These are phyloP conservation scores for Yamadazyma aaseri DNA, from an alignment of 1,139 yeast species.

Conservation along the genomic window DNA sequence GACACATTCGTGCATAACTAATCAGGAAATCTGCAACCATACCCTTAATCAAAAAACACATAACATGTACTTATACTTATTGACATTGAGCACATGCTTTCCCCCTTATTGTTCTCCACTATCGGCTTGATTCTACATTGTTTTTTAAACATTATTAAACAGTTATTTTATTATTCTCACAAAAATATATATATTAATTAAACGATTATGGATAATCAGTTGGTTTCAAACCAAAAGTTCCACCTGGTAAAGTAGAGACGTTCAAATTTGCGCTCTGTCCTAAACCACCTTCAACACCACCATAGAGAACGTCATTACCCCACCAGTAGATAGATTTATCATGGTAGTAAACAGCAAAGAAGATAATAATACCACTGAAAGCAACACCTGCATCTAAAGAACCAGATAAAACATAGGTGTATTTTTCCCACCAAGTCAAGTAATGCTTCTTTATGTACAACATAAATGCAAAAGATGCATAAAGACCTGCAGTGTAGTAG, in stretches of 20 bases:
- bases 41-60: too few species aligned
- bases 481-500: conserved; percentile 46
- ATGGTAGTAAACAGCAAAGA: conserved; percentile 53
- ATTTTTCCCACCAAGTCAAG: conserved; percentile 57
- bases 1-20: too few species aligned
- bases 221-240: conserved; percentile 11
- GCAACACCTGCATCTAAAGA: conserved; percentile 57
- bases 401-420: conserved; percentile 52
- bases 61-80: too few species aligned
- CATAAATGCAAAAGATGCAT: conserved; percentile 45
- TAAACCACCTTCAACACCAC: conserved; percentile 24
- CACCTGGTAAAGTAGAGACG: conserved; percentile 8
- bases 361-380: conserved; percentile 48
- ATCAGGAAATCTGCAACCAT: too few species aligned
- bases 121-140: too few species aligned
- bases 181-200: neutral
- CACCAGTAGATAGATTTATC: conserved; percentile 49
- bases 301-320: conserved; percentile 50
- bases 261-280: conserved; percentile 2
- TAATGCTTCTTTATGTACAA: conserved; percentile 43
- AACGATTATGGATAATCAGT: conserved; percentile 8
- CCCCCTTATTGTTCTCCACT: too few species aligned
- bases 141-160: too few species aligned
- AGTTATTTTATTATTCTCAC: too few species aligned
- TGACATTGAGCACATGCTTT: too few species aligned